Evolutionary conservation across 139 green algal species (phyloP).

Genomic region (Diplosphaera chodatii): DNA sequence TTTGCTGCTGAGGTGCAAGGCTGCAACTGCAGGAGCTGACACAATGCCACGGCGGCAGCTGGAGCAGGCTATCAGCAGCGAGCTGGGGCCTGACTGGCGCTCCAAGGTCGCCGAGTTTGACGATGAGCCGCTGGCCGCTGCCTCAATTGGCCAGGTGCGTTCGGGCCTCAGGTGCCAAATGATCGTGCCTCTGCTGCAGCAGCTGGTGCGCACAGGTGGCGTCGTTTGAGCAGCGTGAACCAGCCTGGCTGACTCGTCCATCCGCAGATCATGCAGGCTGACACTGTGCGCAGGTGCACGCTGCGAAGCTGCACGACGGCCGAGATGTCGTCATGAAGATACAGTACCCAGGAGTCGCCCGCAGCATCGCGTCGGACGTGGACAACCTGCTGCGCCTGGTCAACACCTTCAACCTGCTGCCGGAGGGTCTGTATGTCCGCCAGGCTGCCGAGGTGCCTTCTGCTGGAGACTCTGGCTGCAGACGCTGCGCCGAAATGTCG

Average conservation of each 20-base stretch:
- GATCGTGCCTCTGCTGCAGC: too few relatives aligned
- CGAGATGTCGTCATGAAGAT: slow-evolving; percentile 80
- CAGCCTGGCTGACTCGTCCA: too few relatives aligned
- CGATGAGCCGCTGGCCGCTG: slow-evolving; percentile 73
- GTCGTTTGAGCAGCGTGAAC: too few relatives aligned
- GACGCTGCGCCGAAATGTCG: too few relatives aligned
- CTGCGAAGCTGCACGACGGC: slow-evolving; percentile 61
- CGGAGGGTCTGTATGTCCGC: slow-evolving; percentile 83
- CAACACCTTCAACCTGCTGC: slow-evolving; percentile 72
- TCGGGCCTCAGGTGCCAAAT: too few relatives aligned
- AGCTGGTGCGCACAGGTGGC: too few relatives aligned
- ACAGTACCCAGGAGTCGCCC: slow-evolving; percentile 85
- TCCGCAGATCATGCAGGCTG: too few relatives aligned
- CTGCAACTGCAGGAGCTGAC: slow-evolving; percentile 77
- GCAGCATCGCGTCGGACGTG: slow-evolving; percentile 86
- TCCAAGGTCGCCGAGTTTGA: slow-evolving; percentile 67
- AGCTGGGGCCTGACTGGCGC: slow-evolving; percentile 76
- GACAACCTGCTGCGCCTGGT: slow-evolving; percentile 93
- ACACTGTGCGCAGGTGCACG: slow-evolving; percentile 65
- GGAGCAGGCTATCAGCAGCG: slow-evolving; percentile 52
- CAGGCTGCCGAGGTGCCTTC: slow-evolving; percentile 62
- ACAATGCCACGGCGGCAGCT: slow-evolving; percentile 90
- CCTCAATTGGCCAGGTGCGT: slow-evolving; percentile 76
- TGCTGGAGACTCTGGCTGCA: too few relatives aligned
- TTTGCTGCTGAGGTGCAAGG: slow-evolving; percentile 14